Evolutionary conservation across 352 stramenopile genomes (phyloP).

Genomic region (Globisporangium camurandrum): DNA sequence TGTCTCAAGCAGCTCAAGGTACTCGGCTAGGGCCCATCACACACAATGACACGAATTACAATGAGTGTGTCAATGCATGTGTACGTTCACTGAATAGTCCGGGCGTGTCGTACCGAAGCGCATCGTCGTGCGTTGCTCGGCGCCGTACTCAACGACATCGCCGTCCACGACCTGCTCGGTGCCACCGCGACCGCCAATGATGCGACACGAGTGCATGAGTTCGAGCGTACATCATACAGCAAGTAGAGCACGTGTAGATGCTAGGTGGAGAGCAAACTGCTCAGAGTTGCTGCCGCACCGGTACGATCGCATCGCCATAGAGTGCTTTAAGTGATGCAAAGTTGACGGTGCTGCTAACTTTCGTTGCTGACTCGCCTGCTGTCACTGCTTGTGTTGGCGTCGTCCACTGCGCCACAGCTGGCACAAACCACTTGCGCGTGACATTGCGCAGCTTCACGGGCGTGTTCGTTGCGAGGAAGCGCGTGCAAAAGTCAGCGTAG

Average conservation of each 20-base stretch:
- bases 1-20: constrained; percentile 48
- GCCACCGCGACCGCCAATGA: background rate
- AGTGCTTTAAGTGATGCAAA: constrained; percentile 22
- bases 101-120: constrained; percentile 29
- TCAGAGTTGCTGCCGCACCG: too few relatives aligned
- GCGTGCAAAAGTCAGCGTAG: constrained; percentile 65
- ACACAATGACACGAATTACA: background rate
- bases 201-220: too few relatives aligned
- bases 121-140: constrained; percentile 49
- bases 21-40: constrained; percentile 29
- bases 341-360: constrained; percentile 21
- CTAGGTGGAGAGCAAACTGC: too few relatives aligned
- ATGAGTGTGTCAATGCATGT: too few relatives aligned
- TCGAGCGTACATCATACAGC: too few relatives aligned
- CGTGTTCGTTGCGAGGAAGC: constrained; percentile 62
- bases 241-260: too few relatives aligned
- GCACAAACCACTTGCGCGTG: constrained; percentile 24
- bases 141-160: constrained; percentile 47
- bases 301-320: constrained; percentile 51
- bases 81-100: background rate
- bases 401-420: constrained; percentile 8
- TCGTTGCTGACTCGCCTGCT: constrained; percentile 20
- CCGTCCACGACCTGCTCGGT: constrained; percentile 49
- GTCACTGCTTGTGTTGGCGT: constrained; percentile 12
- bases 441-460: constrained; percentile 69